Base-by-base conservation (phyloP, 352 stramenopile genomes). In the Phytophthora palmivora region DNA sequence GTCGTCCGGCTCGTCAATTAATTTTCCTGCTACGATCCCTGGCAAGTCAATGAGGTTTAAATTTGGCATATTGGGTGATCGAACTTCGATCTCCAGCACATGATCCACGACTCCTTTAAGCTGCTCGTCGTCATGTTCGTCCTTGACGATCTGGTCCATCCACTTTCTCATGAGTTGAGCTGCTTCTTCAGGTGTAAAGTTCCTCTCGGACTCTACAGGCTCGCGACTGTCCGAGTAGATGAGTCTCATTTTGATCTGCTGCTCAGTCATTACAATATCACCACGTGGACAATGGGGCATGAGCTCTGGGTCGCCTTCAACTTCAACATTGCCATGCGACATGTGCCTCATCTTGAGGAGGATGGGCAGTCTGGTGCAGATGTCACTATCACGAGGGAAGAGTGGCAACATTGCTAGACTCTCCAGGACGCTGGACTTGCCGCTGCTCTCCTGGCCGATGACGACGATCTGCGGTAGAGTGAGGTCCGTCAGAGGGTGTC, bases 351-450 rank as follows among this genome's bases (percentile, higher is more conserved):
- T 32, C 46, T 76, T 78, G 16, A 83, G 68, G 44, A 70, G 67
- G 54, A 86, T 68, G 6, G 74, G 71, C 58, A 86, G 53, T 8
- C 74, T 67, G 24, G 71, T 82, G 63, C 70, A 78, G 12, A 77
- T 48, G 19, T 45, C 42, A 48, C 59, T 46, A 46, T 77, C 63
- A 18, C 76, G 76, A 33, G 76, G 77, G 58, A 86, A 80, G 1
- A 83, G 39, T 38, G 75, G 68, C 42, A 79, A 28, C 74, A 82
- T 79, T 30, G 71, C 74, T 16, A 86, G 47, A 36, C 57, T 70
- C 63, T 82, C 76, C 46, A 83, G 62, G 37, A 81, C 69, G 22
- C 60, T 78, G 3, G 72, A 82, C 69, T 82, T 86, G 67, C 76
- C 76, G 52, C 71, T 76, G 65, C 74, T 65, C 53, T 81, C 73